phyloP scores from a whole-genome alignment of 2,329 filamentous ascomycete species.

The Knoxdaviesia proteae region DNA sequence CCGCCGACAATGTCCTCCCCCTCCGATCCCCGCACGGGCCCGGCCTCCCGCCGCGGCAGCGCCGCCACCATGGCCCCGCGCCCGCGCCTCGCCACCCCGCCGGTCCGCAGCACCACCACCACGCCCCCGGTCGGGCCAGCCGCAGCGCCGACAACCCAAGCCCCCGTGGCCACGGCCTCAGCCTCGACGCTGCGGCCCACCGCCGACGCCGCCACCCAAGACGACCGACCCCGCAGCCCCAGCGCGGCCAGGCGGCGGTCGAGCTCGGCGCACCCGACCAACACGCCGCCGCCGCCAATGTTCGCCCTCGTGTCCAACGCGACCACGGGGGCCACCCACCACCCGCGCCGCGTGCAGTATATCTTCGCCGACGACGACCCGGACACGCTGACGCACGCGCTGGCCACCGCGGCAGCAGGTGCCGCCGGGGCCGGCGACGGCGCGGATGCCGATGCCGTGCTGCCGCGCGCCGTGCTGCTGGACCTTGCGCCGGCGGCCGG shows the following conservation, averaged over 20 bases:
- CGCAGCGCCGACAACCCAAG: too few relatives aligned
- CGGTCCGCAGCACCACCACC: too few relatives aligned
- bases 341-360: slow-evolving; percentile 66
- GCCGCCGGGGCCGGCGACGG: slow-evolving; percentile 9
- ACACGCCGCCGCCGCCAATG: too few relatives aligned
- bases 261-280: too few relatives aligned
- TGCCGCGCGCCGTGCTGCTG: slow-evolving; percentile 27
- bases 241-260: too few relatives aligned
- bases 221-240: background rate
- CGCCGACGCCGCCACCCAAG: background rate
- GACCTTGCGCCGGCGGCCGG: slow-evolving; percentile 24
- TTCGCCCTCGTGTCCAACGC: slow-evolving; percentile 62
- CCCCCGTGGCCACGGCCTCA: background rate
- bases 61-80: too few relatives aligned
- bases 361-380: slow-evolving; percentile 84
- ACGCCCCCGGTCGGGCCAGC: too few relatives aligned
- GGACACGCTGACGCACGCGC: slow-evolving; percentile 50
- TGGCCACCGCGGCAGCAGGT: slow-evolving; percentile 14
- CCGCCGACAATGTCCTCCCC: too few relatives aligned
- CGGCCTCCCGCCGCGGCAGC: too few relatives aligned
- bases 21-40: too few relatives aligned
- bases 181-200: background rate
- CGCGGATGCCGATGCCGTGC: too few relatives aligned
- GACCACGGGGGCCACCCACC: slow-evolving; percentile 51
- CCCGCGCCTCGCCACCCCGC: too few relatives aligned